Evolutionary conservation across 306 rosid genomes (phyloP).

Genomic region (Quercus ilex): DNA sequence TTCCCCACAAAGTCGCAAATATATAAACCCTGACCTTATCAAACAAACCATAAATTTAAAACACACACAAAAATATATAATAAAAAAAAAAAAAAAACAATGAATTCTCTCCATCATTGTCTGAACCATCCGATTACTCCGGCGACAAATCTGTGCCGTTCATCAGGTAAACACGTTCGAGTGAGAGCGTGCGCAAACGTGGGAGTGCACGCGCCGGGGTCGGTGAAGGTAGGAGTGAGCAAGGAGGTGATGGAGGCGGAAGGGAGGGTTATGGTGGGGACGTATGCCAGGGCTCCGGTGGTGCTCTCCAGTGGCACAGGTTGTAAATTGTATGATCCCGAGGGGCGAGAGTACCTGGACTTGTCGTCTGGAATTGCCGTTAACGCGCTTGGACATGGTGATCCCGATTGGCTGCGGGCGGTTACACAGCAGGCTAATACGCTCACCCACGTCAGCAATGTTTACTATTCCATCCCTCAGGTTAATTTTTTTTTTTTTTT

Average conservation of each 20-base stretch:
- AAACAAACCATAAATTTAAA: not conserved
- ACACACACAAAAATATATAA: too few species aligned
- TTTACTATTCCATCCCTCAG: constrained; percentile 78
- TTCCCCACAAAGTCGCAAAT: not conserved
- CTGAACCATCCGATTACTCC: constrained; percentile 30
- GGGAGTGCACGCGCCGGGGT: constrained; percentile 21
- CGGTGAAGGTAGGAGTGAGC: constrained; percentile 17
- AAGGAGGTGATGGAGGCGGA: constrained; percentile 66
- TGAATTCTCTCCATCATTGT: constrained; percentile 26
- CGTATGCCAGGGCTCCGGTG: constrained; percentile 73
- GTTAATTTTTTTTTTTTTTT: constrained; percentile 18
- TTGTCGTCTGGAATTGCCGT: constrained; percentile 76
- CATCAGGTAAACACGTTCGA: not conserved
- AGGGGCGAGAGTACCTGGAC: constrained; percentile 78
- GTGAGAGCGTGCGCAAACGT: constrained; percentile 32
- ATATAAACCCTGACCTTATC: not conserved
- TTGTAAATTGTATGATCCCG: constrained; percentile 66
- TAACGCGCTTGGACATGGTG: constrained; percentile 75
- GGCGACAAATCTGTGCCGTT: constrained; percentile 14
- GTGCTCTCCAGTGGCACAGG: constrained; percentile 71
- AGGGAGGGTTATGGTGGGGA: constrained; percentile 60
- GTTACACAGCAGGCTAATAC: constrained; percentile 61
- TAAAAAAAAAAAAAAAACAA: not conserved
- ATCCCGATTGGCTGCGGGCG: constrained; percentile 72
- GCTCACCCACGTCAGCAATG: constrained; percentile 82